phyloP scores from a whole-genome alignment of 441 rosid species.

The Rhodomyrtus psidioides region DNA sequence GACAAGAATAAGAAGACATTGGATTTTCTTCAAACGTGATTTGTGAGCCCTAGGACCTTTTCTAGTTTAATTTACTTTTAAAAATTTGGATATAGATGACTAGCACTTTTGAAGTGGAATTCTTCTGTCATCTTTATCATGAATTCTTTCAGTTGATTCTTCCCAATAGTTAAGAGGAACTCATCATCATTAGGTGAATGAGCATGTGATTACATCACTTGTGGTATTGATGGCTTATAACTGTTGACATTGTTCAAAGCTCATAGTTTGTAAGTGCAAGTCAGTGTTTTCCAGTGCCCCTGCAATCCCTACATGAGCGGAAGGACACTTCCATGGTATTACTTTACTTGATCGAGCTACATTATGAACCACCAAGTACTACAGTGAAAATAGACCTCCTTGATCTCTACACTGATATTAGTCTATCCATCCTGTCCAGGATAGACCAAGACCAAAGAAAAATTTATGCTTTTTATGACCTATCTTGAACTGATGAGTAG shows the following conservation, averaged over 20 bases:
- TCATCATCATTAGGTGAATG: neutral
- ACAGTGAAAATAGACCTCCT: neutral
- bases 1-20: neutral
- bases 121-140: neutral
- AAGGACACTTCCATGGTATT: neutral
- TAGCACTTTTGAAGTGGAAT: neutral
- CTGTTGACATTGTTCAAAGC: neutral
- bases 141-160: neutral
- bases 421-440: neutral
- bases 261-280: neutral
- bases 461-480: neutral
- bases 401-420: neutral
- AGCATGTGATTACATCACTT: neutral
- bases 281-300: neutral
- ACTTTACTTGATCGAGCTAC: neutral
- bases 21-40: neutral
- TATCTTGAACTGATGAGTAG: neutral
- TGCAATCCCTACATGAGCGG: neutral
- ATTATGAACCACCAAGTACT: neutral
- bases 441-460: neutral
- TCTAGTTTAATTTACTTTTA: neutral
- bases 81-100: neutral
- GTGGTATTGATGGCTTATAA: neutral
- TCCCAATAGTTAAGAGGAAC: neutral
- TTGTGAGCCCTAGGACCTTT: neutral